These are phyloP conservation scores for Hordeum pubiflorum DNA, from an alignment of 202 grass and related monocot genomes.

Conservation along the genomic window DNA sequence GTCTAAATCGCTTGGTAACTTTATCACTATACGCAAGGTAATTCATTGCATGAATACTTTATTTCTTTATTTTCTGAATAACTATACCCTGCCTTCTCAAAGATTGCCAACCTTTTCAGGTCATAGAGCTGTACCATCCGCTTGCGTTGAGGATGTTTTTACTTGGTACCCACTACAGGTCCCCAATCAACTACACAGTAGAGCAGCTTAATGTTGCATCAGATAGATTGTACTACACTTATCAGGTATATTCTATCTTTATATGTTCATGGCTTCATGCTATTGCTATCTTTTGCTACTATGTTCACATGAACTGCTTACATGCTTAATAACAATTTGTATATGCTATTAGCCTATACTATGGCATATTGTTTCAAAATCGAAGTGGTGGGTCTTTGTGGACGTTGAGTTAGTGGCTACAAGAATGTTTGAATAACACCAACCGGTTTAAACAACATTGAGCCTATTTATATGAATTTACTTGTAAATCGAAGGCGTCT, in stretches of 20 bases:
- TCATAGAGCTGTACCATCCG: slow-evolving; percentile 70
- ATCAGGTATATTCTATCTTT: slow-evolving; percentile 49
- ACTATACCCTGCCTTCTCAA: slow-evolving; percentile 3
- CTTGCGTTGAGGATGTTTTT: slow-evolving; percentile 92
- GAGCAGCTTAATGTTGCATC: slow-evolving; percentile 83
- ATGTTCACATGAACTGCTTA: neutral
- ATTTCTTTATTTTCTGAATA: neutral
- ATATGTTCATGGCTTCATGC: neutral
- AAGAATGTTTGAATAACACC: neutral
- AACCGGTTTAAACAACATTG: neutral
- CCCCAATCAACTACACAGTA: slow-evolving; percentile 75
- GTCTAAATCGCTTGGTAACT: slow-evolving; percentile 91
- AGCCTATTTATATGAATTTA: neutral
- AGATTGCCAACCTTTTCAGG: slow-evolving; percentile 36
- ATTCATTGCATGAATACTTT: neutral
- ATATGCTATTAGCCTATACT: neutral
- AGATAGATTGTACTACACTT: slow-evolving; percentile 93
- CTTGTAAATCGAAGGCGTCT: neutral
- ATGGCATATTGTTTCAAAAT: neutral
- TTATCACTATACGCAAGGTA: slow-evolving; percentile 81
- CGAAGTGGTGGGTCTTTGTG: neutral
- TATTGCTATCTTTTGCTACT: slow-evolving; percentile 16
- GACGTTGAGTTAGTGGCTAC: neutral
- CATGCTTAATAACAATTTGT: neutral
- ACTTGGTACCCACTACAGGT: slow-evolving; percentile 90